phyloP scores from a whole-genome alignment of 106 monocot genomes.

The Vanilla planifolia region DNA sequence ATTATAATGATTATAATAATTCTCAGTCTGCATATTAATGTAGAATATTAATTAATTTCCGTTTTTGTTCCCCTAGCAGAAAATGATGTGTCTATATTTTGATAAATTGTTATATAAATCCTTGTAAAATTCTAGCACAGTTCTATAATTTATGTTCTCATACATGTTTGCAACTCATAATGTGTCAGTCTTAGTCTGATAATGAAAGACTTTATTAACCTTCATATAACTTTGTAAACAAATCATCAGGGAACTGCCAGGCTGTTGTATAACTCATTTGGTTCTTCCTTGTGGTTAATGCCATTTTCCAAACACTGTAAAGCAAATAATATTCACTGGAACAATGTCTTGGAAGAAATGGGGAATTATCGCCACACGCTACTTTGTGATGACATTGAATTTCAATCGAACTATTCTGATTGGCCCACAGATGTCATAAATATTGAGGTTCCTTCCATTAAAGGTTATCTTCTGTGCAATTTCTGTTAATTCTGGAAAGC shows the following conservation, averaged over 20 bases:
- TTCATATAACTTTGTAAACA: conserved; percentile 7
- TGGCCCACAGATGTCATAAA: conserved; percentile 90
- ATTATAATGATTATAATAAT: no score
- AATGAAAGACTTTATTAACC: background rate
- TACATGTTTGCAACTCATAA: background rate
- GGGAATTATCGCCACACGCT: conserved; percentile 24
- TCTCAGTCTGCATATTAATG: no score
- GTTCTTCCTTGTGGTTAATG: conserved; percentile 83
- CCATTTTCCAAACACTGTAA: conserved; percentile 92
- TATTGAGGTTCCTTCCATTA: conserved; percentile 80
- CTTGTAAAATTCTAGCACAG: background rate
- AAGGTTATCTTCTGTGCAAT: conserved; percentile 35
- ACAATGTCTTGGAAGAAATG: conserved; percentile 72
- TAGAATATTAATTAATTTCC: no score
- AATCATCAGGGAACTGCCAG: conserved; percentile 79
- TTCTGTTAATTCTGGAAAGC: background rate
- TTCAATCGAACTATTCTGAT: conserved; percentile 61
- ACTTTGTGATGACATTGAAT: conserved; percentile 70
- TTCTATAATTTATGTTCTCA: background rate
- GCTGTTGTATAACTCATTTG: conserved; percentile 85
- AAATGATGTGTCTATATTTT: no score
- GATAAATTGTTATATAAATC: background rate
- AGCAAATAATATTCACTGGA: conserved; percentile 78
- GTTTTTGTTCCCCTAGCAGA: no score
- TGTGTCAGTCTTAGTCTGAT: background rate